A percentile compares a stretch with the other conserved stretches of the same genome.
These are phyloP conservation scores for Cryptococcus hybrid DNA, from an alignment of 1,284 basidiomycete species.

Conservation along the genomic window DNA sequence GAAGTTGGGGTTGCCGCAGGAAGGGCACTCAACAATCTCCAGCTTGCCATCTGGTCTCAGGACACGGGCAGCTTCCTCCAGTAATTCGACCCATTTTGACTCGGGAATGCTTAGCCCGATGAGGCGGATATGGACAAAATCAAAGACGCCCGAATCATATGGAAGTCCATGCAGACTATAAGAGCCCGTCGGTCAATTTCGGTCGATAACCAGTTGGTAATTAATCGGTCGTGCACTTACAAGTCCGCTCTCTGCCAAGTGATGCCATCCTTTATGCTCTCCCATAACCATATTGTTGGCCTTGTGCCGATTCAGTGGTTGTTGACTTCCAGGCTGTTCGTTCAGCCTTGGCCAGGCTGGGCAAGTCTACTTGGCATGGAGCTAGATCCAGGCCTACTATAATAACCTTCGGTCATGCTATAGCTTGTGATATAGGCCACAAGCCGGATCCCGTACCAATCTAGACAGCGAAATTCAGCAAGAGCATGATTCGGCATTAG, in stretches of 20 bases:
- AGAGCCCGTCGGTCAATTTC: conserved; percentile 16
- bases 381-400: conserved; percentile 46
- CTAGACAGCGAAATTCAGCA: conserved; percentile 9
- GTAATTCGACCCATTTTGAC: conserved; percentile 35
- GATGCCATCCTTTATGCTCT: conserved; percentile 32
- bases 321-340: conserved; percentile 15
- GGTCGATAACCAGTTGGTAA: background rate
- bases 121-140: conserved; percentile 48
- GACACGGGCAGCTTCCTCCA: conserved; percentile 46
- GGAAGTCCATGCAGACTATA: conserved; percentile 31
- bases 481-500: no score
- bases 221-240: conserved; percentile 26
- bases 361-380: conserved; percentile 38
- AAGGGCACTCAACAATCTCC: conserved; percentile 46
- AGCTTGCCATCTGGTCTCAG: conserved; percentile 44
- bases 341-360: conserved; percentile 23
- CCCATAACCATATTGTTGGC: conserved; percentile 30
- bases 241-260: conserved; percentile 43
- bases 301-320: conserved; percentile 10
- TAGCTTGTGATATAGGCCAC: conserved; percentile 47
- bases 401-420: conserved; percentile 32
- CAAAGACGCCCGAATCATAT: conserved; percentile 46
- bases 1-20: conserved; percentile 30
- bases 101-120: conserved; percentile 47
- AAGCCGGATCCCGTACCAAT: conserved; percentile 45